Evolutionary conservation across 164 flowering plant species (phyloP), one percentile per base, ranked within the genome.

Genomic region (Stephania japonica): DNA sequence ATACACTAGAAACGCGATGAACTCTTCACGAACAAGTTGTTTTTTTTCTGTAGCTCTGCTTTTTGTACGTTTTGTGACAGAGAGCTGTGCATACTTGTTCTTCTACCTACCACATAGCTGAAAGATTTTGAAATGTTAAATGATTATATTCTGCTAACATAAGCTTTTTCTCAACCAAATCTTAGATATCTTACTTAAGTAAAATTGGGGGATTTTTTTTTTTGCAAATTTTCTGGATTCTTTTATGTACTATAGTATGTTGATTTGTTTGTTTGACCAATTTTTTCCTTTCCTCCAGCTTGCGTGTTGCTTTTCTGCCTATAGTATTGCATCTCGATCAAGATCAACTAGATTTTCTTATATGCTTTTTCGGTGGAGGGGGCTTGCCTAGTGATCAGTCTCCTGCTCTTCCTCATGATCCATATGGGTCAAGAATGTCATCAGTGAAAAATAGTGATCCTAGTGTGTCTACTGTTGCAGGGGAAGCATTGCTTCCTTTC

Each of bases 401-500:
- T 71, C 73, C 75, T 16, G 78, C 59, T 80, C 19, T 68, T 79
- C 59, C 78, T 67, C 81, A 72, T 66, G 90, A 81, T 78, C 70
- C 71, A 27, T 73, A 74, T 80, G 82, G 73, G 70, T 79, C 91
- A 67, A 81, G 77, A 44, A 70, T 67, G 66, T 66, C 53, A 18
- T 23, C 80, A 41, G 65, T 63, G 11, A 81, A 70, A 65, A 76
- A 65, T 70, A 70, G 65, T 70, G 76, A 73, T 74, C 61, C 70
- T 75, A 84, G 81, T 42, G 83, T 80, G 67, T 81, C 72, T 70
- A 53, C 70, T n/a, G 75, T 93, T 78, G 86, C 72, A 9, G 87
- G 85, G 65, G 98, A 96, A 83, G 99, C 99, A 80, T 81, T 96
- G 79, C 98, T 93, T 80, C 94, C 99, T 65, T 96, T 83, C 82